Conservation (phyloP, 2,329 filamentous ascomycete genomes). For the Pleoardoris graminearum region DNA sequence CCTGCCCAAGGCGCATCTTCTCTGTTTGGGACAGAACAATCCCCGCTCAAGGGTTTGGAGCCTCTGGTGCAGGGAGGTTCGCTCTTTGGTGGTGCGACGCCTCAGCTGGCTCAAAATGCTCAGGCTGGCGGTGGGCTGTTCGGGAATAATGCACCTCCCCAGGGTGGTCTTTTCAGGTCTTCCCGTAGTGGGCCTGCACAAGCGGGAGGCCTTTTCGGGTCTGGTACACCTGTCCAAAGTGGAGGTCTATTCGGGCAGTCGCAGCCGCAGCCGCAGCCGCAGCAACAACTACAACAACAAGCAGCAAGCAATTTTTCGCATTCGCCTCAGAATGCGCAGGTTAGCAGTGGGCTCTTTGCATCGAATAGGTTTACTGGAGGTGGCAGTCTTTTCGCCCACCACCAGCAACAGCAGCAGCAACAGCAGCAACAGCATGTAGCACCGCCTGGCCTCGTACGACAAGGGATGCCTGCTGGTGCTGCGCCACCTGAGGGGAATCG, state of each 20-base stretch:
- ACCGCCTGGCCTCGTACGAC: background rate
- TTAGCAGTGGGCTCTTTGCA: no score
- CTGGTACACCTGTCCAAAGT: no score
- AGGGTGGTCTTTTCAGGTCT: no score
- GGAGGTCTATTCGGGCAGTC: background rate
- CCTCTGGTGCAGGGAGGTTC: background rate
- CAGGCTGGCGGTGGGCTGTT: background rate
- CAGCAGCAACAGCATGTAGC: no score
- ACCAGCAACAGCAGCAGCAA: no score
- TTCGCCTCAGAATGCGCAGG: no score
- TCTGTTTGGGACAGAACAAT: background rate
- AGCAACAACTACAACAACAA: slow-evolving; percentile 1
- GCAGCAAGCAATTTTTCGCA: slow-evolving; percentile 8
- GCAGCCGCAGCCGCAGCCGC: background rate
- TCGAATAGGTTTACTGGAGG: no score
- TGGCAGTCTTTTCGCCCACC: no score
- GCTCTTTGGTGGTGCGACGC: background rate
- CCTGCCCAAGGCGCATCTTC: background rate
- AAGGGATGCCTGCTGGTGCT: background rate
- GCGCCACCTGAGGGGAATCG: background rate
- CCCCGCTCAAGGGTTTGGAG: no score
- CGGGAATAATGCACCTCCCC: background rate
- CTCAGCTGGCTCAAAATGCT: background rate
- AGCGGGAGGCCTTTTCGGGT: no score
- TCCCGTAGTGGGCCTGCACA: no score